phyloP scores from a whole-genome alignment of 257 asterid species.

The Marsdenia floribunda region DNA sequence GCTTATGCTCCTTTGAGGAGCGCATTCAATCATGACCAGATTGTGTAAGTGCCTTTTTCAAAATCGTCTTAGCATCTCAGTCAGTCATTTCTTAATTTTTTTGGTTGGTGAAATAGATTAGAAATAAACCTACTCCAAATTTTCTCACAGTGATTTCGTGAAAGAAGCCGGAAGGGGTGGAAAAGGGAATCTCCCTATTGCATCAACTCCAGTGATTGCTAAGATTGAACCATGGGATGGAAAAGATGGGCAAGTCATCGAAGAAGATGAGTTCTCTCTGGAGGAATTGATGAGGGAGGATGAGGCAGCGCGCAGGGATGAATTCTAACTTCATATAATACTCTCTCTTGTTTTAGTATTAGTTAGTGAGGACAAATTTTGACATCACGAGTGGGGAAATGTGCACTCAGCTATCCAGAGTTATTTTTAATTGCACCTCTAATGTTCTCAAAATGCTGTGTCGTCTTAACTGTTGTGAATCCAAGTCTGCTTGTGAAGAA shows the following conservation, averaged over 20 bases:
- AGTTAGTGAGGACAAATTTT: slow-evolving; percentile 1
- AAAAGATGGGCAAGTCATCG: slow-evolving; percentile 78
- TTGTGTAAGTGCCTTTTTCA: slow-evolving; percentile 40
- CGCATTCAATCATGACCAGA: slow-evolving; percentile 65
- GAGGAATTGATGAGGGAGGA: slow-evolving; percentile 92
- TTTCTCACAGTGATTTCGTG: slow-evolving; percentile 59
- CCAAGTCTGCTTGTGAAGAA: neutral
- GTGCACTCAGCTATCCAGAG: neutral
- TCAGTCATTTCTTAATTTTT: neutral
- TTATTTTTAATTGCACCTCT: neutral
- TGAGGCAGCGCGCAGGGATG: slow-evolving; percentile 41
- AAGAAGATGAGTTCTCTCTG: slow-evolving; percentile 93
- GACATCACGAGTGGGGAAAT: neutral
- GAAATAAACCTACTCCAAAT: neutral
- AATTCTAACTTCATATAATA: slow-evolving; percentile 27
- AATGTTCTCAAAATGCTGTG: neutral
- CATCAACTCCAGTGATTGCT: slow-evolving; percentile 45
- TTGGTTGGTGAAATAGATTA: neutral
- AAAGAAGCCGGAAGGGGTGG: slow-evolving; percentile 88
- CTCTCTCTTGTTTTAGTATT: neutral
- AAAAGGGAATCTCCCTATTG: slow-evolving; percentile 66
- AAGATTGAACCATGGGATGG: slow-evolving; percentile 87
- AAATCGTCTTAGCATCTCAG: neutral
- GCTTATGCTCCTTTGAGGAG: slow-evolving; percentile 82
- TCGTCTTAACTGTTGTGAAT: neutral